Evolutionary conservation across 768 basidiomycete species (phyloP), one percentile per base, ranked within the genome.

Genomic region (Pulveroboletus ravenelii): DNA sequence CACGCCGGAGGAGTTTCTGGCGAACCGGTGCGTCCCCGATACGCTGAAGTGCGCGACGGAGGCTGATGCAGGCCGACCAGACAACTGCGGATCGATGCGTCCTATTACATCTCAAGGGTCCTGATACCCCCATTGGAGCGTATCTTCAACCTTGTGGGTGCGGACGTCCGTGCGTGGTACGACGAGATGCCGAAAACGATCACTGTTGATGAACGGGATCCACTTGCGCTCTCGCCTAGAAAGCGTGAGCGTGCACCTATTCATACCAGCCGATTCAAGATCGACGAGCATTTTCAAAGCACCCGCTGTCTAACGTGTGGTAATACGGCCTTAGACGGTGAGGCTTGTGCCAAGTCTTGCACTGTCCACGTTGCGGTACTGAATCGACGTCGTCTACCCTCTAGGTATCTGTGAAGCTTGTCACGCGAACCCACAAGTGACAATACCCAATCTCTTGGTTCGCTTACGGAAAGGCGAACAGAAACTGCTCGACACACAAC

Each of bases 41-140:
- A 17, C 9, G 25, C 0, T n/a, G 10, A 14, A 29, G 9, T 7
- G 48, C 27, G 32, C 46, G 3, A 41, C 25, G 6, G 12, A 43
- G 10, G n/a, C 45, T 51, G 34, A 42, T n/a, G 27, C 3, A 25
- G 29, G 35, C 20, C 25, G 9, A 18, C 35, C 45, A 90, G 87
- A 36, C 78, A 84, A 53, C 70, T 81, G 40, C 81, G 82, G 17
- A 78, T 97, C n/a, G 94, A 99, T 59, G 85, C 84, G 5, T 65
- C 75, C 10, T 96, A 97, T 66, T 98, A 99, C 66, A 94, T 99
- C 60, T 78, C 80, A 0, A 75, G 80, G 40, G 84, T 93, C 14
- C 75, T 98, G 41, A 91, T 98, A 39, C 92, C 91, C 9, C 93
- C 95, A 0, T 65, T 99, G 55, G 87, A 89, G 51, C 80, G 96